Conservation (phyloP, 805 yeast genomes). For the Barnettozyma californica region DNA sequence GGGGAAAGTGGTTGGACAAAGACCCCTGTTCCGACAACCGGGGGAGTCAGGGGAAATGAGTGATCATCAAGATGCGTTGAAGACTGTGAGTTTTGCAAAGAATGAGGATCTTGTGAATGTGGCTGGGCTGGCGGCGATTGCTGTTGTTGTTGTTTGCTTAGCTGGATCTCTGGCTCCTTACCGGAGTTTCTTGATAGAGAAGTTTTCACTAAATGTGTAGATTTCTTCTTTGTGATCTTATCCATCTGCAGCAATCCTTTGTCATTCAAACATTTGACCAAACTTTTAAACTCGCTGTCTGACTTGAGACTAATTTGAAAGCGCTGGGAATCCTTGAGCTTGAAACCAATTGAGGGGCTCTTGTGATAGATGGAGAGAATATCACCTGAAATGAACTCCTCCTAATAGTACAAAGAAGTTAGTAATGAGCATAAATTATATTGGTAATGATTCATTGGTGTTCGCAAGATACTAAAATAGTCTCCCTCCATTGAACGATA, state of each 20-base stretch:
- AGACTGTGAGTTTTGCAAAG: neutral
- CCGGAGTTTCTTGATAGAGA: neutral
- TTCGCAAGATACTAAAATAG: slow-evolving; percentile 14
- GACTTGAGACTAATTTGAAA: slow-evolving; percentile 12
- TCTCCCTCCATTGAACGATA: slow-evolving; percentile 17
- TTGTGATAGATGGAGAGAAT: slow-evolving; percentile 13
- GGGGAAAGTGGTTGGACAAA: neutral
- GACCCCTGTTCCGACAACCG: neutral
- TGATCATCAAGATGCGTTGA: neutral
- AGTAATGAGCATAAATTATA: neutral
- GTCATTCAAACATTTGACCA: neutral
- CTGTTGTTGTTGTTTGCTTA: neutral
- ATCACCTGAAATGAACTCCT: slow-evolving; percentile 6
- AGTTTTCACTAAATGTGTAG: neutral
- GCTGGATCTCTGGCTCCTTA: neutral
- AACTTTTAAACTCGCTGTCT: neutral
- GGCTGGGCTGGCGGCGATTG: neutral
- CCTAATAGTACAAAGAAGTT: slow-evolving; percentile 7
- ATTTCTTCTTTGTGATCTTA: neutral
- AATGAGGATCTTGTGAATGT: neutral
- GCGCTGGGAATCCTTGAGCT: slow-evolving; percentile 4
- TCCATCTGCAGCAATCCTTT: neutral
- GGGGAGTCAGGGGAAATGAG: neutral
- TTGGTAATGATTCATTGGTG: neutral
- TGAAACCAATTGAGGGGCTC: slow-evolving; percentile 23